phyloP scores from a whole-genome alignment of 345 rosid species.

The Salix udensis region DNA sequence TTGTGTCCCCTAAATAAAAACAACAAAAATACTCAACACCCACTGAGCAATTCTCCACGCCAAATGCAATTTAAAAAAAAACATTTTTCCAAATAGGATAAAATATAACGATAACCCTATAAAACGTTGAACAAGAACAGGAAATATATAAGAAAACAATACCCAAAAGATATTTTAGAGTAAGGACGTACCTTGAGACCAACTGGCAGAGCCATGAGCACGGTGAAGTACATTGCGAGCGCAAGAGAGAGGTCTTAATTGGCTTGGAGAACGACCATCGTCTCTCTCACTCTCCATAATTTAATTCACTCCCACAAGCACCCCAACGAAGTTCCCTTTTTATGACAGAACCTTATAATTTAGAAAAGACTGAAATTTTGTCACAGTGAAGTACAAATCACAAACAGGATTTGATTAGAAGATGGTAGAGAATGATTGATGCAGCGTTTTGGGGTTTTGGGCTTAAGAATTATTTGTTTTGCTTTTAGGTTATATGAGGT shows the following conservation, averaged over 20 bases:
- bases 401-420: background rate
- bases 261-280: slow-evolving; percentile 63
- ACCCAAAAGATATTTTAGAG: background rate
- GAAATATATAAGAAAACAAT: background rate
- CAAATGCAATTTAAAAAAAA: background rate
- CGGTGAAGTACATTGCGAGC: slow-evolving; percentile 73
- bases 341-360: background rate
- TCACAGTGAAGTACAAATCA: background rate
- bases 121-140: background rate
- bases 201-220: slow-evolving; percentile 94
- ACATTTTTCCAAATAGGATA: background rate
- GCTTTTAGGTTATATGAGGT: background rate
- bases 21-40: background rate
- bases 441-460: background rate
- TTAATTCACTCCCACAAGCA: background rate
- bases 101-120: background rate
- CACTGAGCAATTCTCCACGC: background rate
- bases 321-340: background rate
- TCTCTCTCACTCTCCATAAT: slow-evolving; percentile 60
- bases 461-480: background rate
- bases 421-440: background rate
- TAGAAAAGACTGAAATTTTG: background rate
- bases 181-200: slow-evolving; percentile 73
- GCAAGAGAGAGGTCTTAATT: slow-evolving; percentile 74
- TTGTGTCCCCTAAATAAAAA: slow-evolving; percentile 58